Conservation (phyloP, 352 stramenopile genomes). For the Globisporangium okanoganense region DNA sequence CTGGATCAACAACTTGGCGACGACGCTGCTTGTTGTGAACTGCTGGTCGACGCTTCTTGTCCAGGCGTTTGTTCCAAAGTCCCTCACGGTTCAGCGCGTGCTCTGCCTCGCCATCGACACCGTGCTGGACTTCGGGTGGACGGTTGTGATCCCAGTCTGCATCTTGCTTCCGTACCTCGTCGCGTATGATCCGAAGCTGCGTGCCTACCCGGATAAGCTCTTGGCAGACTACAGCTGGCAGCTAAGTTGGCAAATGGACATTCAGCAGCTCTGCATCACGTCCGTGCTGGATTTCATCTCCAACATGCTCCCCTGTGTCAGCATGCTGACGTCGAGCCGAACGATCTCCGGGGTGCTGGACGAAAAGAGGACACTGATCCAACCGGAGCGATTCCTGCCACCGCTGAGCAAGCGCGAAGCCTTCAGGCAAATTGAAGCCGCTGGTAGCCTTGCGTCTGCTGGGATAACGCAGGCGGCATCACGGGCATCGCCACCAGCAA, state of each 20-base stretch:
- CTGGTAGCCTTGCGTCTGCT: neutral
- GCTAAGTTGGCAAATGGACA: constrained; percentile 11
- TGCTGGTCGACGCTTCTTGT: constrained; percentile 16
- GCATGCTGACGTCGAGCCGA: constrained; percentile 10
- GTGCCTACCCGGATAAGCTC: neutral
- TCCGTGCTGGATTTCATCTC: constrained; percentile 9
- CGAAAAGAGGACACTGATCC: neutral
- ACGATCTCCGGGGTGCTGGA: constrained; percentile 10
- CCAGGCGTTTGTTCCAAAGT: constrained; percentile 15
- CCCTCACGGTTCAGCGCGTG: constrained; percentile 18
- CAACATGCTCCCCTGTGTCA: constrained; percentile 1
- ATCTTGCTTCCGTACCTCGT: constrained; percentile 21
- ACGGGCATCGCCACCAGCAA: neutral
- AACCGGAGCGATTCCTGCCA: neutral
- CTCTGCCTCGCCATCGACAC: constrained; percentile 21
- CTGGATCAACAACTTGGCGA: constrained; percentile 31
- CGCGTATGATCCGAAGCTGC: constrained; percentile 1
- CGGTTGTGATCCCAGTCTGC: constrained; percentile 24
- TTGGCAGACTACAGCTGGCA: constrained; percentile 1
- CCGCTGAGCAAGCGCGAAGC: neutral
- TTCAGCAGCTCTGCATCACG: constrained; percentile 13
- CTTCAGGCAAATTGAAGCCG: neutral
- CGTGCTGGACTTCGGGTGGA: constrained; percentile 25
- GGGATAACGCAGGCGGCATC: neutral
- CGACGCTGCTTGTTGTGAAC: constrained; percentile 22